A percentile compares a stretch with the other conserved stretches of the same genome.
Conservation (phyloP, 1,139 yeast species). For the Candida anutae region DNA sequence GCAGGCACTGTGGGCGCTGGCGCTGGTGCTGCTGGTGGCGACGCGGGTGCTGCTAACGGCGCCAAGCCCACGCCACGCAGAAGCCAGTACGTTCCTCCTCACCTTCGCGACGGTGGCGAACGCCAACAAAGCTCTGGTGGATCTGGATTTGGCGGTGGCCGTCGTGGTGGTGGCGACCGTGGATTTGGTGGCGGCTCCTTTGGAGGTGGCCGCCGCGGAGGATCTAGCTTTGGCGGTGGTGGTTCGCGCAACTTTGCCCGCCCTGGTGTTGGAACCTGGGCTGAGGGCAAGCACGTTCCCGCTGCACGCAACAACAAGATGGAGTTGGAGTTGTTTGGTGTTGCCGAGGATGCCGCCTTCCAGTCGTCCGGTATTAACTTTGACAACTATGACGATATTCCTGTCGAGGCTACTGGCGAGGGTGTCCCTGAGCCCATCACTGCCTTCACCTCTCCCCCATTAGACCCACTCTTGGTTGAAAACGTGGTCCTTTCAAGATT, state of each 20-base stretch:
- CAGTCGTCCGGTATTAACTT: conserved; percentile 97
- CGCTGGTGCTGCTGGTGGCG: conserved; percentile 4
- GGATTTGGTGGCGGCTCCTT: conserved; percentile 28
- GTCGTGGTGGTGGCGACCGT: conserved; percentile 14
- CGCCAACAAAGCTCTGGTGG: conserved; percentile 14
- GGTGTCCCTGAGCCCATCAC: conserved; percentile 91
- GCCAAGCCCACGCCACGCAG: conserved; percentile 2
- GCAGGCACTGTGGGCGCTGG: conserved; percentile 9
- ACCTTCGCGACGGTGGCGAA: conserved; percentile 39
- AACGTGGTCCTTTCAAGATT: conserved; percentile 86
- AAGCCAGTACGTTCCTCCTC: conserved; percentile 61
- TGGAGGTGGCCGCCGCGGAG: conserved; percentile 14
- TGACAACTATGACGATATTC: conserved; percentile 96
- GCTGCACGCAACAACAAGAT: conserved; percentile 63
- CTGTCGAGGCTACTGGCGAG: conserved; percentile 96
- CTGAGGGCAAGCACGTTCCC: conserved; percentile 83
- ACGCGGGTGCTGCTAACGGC: conserved; percentile 6
- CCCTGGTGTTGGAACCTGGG: conserved; percentile 66
- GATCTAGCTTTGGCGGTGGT: conserved; percentile 14
- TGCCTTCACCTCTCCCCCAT: conserved; percentile 85
- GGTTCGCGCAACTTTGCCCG: conserved; percentile 19
- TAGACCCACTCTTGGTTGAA: conserved; percentile 79
- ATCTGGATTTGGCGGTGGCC: conserved; percentile 8
- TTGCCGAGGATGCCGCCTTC: conserved; percentile 70
- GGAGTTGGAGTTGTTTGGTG: conserved; percentile 83